Evolutionary conservation across 2,329 filamentous ascomycete genomes (phyloP).

Genomic region (Penicillium sp.): DNA sequence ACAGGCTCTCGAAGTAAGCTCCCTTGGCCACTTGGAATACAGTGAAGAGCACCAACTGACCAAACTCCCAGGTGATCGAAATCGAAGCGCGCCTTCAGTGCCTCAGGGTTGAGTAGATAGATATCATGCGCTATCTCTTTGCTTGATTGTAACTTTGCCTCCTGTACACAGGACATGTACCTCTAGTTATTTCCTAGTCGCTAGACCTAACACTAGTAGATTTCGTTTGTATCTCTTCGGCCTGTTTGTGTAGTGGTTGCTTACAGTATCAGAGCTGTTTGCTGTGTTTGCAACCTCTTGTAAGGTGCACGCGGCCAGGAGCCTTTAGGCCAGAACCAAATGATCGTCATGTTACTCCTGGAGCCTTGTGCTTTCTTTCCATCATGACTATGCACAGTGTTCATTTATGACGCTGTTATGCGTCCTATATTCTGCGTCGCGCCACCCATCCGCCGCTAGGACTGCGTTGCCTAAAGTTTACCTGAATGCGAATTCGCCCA

Average conservation of each 20-base stretch:
- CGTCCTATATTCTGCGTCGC: constrained; percentile 22
- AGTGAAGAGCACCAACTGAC: constrained; percentile 21
- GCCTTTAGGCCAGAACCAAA: background rate
- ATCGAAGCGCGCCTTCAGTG: constrained; percentile 89
- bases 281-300: constrained; percentile 27
- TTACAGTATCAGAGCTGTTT: constrained; percentile 25
- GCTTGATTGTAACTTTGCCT: constrained; percentile 38
- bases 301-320: constrained; percentile 17
- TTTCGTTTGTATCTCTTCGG: constrained; percentile 24
- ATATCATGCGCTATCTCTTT: constrained; percentile 33
- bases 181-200: constrained; percentile 43
- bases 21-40: background rate
- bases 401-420: constrained; percentile 25
- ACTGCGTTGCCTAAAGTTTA: background rate
- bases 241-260: background rate
- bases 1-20: constrained; percentile 89
- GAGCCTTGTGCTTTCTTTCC: background rate
- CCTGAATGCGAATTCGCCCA: background rate
- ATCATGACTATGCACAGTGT: constrained; percentile 12
- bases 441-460: constrained; percentile 27
- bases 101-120: constrained; percentile 73
- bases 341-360: constrained; percentile 1
- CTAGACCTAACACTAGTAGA: constrained; percentile 46
- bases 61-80: constrained; percentile 71
- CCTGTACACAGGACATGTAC: constrained; percentile 43